These are phyloP conservation scores for Ustilago crameri DNA, from an alignment of 1,284 basidiomycete genomes.

Conservation along the genomic window DNA sequence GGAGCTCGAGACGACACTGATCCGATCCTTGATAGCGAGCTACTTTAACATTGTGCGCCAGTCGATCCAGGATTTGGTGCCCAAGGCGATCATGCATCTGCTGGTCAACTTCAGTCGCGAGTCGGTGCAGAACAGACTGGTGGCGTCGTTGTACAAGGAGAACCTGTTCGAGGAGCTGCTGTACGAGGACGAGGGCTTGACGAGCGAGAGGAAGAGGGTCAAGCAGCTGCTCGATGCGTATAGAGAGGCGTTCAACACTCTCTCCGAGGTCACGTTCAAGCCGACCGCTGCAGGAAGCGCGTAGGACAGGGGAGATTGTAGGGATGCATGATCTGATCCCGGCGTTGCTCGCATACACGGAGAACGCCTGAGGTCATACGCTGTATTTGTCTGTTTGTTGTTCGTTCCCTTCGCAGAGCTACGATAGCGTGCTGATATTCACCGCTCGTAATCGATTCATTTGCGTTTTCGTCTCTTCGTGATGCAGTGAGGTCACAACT, in stretches of 20 bases:
- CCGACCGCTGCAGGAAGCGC: slow-evolving; percentile 19
- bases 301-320: slow-evolving; percentile 1
- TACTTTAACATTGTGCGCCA: slow-evolving; percentile 97
- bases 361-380: slow-evolving; percentile 1
- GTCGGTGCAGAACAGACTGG: slow-evolving; percentile 93
- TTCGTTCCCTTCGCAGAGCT: neutral
- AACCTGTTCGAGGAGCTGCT: slow-evolving; percentile 85
- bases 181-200: slow-evolving; percentile 94
- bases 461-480: too few relatives aligned
- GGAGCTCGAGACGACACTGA: slow-evolving; percentile 95
- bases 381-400: slow-evolving; percentile 5
- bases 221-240: slow-evolving; percentile 96
- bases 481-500: too few relatives aligned
- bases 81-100: slow-evolving; percentile 77
- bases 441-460: neutral
- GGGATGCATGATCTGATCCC: too few relatives aligned
- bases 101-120: slow-evolving; percentile 96
- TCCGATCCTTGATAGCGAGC: slow-evolving; percentile 90
- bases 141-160: slow-evolving; percentile 86
- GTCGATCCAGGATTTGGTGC: slow-evolving; percentile 94
- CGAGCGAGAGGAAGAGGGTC: slow-evolving; percentile 89
- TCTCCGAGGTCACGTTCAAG: slow-evolving; percentile 59
- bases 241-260: slow-evolving; percentile 85
- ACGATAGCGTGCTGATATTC: neutral
- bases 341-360: neutral